Evolutionary conservation across 2,329 filamentous ascomycete genomes (phyloP).

Genomic region (Paramyrothecium sp.): DNA sequence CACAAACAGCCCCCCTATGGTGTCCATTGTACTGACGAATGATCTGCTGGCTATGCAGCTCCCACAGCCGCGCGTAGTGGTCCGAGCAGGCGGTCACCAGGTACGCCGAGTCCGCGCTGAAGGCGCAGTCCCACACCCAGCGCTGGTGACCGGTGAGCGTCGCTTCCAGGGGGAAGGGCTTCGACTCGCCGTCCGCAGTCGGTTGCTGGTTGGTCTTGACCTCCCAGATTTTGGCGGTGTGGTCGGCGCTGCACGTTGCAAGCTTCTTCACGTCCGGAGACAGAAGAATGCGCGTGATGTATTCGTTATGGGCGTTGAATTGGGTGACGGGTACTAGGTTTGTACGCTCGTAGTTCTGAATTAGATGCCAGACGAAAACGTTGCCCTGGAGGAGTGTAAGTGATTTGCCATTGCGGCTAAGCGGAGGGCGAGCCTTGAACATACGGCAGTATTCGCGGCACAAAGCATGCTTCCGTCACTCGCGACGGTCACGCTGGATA

Average conservation of each 20-base stretch:
- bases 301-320: conserved; percentile 88
- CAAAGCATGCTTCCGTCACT: conserved; percentile 91
- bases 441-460: conserved; percentile 85
- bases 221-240: conserved; percentile 96
- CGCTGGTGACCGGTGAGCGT: conserved; percentile 88
- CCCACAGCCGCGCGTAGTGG: conserved; percentile 91
- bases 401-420: background rate
- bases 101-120: conserved; percentile 90
- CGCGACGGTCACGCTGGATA: conserved; percentile 93
- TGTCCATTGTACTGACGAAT: conserved; percentile 96
- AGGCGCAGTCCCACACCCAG: conserved; percentile 98
- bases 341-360: conserved; percentile 79
- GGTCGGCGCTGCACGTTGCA: conserved; percentile 90
- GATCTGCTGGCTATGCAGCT: conserved; percentile 80
- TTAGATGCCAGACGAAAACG: conserved; percentile 95
- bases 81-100: conserved; percentile 91
- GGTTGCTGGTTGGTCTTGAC: conserved; percentile 66
- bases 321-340: conserved; percentile 83
- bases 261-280: conserved; percentile 93
- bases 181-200: conserved; percentile 38
- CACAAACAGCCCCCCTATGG: conserved; percentile 87
- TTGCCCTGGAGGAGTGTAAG: conserved; percentile 65
- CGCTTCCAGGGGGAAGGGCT: conserved; percentile 77
- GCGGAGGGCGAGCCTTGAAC: no score
- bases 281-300: conserved; percentile 87